Percentiles rank a stretch among this genome's conserved stretches.
phyloP scores from a whole-genome alignment of 805 yeast genomes.

The Cyberlindnera galapagoensis region DNA sequence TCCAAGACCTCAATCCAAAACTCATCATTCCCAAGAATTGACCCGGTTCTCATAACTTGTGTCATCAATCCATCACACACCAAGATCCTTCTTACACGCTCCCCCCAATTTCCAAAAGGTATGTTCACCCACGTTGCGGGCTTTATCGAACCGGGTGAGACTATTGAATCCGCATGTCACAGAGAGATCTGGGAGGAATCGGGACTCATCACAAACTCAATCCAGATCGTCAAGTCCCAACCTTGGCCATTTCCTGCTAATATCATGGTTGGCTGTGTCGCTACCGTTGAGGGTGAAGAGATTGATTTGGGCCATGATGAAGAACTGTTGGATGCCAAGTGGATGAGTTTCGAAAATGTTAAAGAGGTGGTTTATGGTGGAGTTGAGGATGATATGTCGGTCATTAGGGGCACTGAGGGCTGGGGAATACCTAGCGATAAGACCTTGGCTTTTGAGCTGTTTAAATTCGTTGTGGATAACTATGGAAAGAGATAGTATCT shows the following conservation, averaged over 20 bases:
- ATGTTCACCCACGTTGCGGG: conserved; percentile 91
- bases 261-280: conserved; percentile 87
- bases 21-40: conserved; percentile 91
- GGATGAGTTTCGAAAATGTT: conserved; percentile 65
- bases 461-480: conserved; percentile 19
- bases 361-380: conserved; percentile 28
- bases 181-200: conserved; percentile 95
- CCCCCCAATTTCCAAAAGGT: conserved; percentile 41
- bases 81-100: conserved; percentile 63
- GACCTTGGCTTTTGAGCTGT: conserved; percentile 21
- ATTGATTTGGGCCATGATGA: conserved; percentile 72
- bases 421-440: conserved; percentile 23
- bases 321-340: conserved; percentile 77
- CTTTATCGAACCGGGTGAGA: conserved; percentile 92
- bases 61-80: conserved; percentile 56
- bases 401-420: conserved; percentile 11
- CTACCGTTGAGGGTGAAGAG: conserved; percentile 70
- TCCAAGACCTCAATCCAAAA: conserved; percentile 47
- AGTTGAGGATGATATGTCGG: conserved; percentile 17
- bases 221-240: conserved; percentile 66
- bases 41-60: conserved; percentile 80
- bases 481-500: too few relatives aligned
- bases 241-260: conserved; percentile 99
- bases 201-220: conserved; percentile 55
- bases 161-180: conserved; percentile 79